Evolutionary conservation across 345 rosid genomes (phyloP).

Genomic region (Zanthoxylum bungeanum): DNA sequence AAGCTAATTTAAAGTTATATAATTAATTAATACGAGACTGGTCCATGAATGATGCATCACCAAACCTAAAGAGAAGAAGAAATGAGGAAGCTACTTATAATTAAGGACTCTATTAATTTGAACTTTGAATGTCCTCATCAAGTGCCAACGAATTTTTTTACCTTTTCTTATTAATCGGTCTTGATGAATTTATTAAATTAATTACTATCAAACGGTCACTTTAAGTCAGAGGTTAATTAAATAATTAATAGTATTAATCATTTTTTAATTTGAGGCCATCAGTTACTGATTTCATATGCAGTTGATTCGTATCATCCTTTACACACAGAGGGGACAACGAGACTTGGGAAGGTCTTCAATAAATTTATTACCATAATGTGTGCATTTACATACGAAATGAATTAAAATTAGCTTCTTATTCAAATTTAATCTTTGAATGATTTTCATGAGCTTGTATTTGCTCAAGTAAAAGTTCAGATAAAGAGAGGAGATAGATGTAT

Average conservation of each 20-base stretch:
- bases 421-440: too few relatives aligned
- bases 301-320: too few relatives aligned
- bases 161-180: neutral
- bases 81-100: neutral
- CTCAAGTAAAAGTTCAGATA: too few relatives aligned
- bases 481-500: too few relatives aligned
- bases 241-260: neutral
- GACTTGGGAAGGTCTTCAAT: too few relatives aligned
- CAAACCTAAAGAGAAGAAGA: neutral
- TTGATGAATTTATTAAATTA: neutral
- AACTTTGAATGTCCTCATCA: conserved; percentile 7
- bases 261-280: neutral
- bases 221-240: neutral
- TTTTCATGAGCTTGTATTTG: too few relatives aligned
- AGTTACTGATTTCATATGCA: neutral
- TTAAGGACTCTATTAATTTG: neutral
- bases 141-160: neutral
- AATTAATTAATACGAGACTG: neutral
- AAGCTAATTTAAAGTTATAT: neutral
- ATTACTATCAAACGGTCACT: neutral
- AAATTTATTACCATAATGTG: too few relatives aligned
- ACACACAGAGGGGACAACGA: too few relatives aligned
- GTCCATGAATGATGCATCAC: neutral
- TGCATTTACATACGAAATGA: too few relatives aligned
- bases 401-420: too few relatives aligned